Evolutionary conservation across 257 asterid genomes (phyloP), one percentile per base, ranked within the genome.

Genomic region (Fraxinus quadrangulata): DNA sequence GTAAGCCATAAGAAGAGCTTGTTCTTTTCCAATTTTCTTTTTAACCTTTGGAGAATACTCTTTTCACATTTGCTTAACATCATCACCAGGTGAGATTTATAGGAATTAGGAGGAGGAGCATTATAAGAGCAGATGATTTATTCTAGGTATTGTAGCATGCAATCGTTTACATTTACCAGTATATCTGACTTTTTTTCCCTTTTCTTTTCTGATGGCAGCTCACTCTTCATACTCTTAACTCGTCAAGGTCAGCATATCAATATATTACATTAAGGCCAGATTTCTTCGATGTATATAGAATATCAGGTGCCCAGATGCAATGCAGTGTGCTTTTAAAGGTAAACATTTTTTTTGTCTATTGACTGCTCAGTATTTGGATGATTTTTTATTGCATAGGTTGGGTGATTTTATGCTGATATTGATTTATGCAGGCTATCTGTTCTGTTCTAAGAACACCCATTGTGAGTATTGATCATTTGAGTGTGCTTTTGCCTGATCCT

Each of bases 291-390:
- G 89, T 77, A 34, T 94, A 84, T 66, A 80, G 89, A 17, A 82
- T 92, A 31, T 83, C 90, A 67, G 93, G 85, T 77, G 54, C 84
- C 51, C 92, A 82, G 81, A 88, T 89, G 78, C 92, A 89, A 76
- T 91, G 94, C 81, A 88, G 97, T 61, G 89, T 94, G 82, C 97
- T 94, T 74, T 78, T 94, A 89, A 94, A 92, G 97, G 99, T 92
- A 75, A 73, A 73, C 36, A 68, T 30, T 1, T 11, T 73, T n/a
- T 1, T 11, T 28, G 77, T 16, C 39, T n/a, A 16, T 24, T 74
- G 68, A 28, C 24, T 23, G 56, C 71, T 45, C 36, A 12, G 56
- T 70, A 17, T 70, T 67, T 76, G 45, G 33, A 75, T 54, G 30
- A 36, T 67, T 49, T 59, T 26, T 61, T 67, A 37, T 70, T 33